phyloP scores from a whole-genome alignment of 2,329 filamentous ascomycete species.

The Calonectria pteridis region DNA sequence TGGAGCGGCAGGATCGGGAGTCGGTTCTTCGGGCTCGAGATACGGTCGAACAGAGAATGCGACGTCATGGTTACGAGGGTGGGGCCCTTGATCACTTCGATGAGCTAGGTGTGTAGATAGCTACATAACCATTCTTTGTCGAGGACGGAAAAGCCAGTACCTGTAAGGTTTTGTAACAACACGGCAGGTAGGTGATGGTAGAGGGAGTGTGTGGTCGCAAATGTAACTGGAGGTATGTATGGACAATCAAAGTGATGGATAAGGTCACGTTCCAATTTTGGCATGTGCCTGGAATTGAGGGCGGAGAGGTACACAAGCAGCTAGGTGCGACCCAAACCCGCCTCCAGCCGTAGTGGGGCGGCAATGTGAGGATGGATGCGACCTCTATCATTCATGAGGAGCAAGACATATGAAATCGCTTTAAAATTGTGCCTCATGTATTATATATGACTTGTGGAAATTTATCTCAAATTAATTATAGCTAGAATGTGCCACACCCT shows the following conservation, averaged over 20 bases:
- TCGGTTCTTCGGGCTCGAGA: constrained; percentile 40
- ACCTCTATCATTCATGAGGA: not conserved
- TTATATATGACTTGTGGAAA: not conserved
- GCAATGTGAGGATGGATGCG: not conserved
- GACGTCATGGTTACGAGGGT: constrained; percentile 42
- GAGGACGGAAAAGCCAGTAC: not conserved
- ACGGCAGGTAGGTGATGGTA: not conserved
- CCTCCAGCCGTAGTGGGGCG: not conserved
- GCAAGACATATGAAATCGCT: not conserved
- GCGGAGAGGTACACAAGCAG: not conserved
- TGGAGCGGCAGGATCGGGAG: constrained; percentile 46
- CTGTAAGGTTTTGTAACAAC: not conserved
- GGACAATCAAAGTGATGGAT: not conserved
- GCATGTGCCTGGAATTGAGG: constrained; percentile 22
- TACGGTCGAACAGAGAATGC: constrained; percentile 44
- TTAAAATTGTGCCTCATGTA: not conserved
- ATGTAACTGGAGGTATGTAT: not conserved
- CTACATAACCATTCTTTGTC: not conserved
- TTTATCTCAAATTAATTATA: not conserved
- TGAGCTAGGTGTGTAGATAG: not conserved
- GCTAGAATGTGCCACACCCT: too few relatives aligned
- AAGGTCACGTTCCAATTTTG: constrained; percentile 24
- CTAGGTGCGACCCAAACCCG: not conserved
- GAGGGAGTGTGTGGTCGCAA: not conserved
- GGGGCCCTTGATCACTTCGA: not conserved